Evolutionary conservation across 2,329 filamentous ascomycete species (phyloP), one percentile per base, ranked within the genome.

Genomic region (Phoma sp.): DNA sequence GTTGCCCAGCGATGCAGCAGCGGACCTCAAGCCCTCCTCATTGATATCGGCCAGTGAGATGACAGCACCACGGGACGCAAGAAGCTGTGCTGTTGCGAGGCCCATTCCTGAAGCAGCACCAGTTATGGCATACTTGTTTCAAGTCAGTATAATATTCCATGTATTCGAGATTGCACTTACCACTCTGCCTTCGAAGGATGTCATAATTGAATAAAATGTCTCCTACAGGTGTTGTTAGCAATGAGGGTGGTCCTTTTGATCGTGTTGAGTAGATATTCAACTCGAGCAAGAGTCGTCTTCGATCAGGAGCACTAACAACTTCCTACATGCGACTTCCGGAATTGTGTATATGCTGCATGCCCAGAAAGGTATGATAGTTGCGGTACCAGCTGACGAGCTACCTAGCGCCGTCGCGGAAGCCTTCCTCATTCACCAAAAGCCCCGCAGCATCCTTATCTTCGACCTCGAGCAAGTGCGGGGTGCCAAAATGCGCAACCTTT

Each of bases 101-200:
- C 80, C 80, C 55, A 82, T 82, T 58, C 80, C 80, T 76, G 57
- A 27, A 6, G 60, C 57, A 7, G 59, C 61, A 14, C 61, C 63
- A 2, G 63, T 64, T 24, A 65, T 61, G 23, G 18, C 46, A 25
- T 47, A 47, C 45, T 47, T 3, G 5, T n/a, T 3, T 14, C 2
- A 13, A 8, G 4, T 40, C 8, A 33, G 25, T 13, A 14, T 18
- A 10, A 3, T 25, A 25, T 18, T 14, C 7, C n/a, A 9, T 14
- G 27, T 10, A 14, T 4, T 10, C 1, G 10, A n/a, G 1, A n/a
- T 32, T 4, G 35, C 4, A 40, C 45, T 30, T 39, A 39, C 41
- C 18, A 50, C 43, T 25, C 36, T 47, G 36, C 27, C 45, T 24
- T 40, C 8, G 18, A 47, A 47, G 4, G 45, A 25, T 10, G n/a